Percentiles rank a stretch among this genome's conserved stretches.
Conservation (phyloP, 2,329 filamentous ascomycete species). For the Cercospora berteroae region DNA sequence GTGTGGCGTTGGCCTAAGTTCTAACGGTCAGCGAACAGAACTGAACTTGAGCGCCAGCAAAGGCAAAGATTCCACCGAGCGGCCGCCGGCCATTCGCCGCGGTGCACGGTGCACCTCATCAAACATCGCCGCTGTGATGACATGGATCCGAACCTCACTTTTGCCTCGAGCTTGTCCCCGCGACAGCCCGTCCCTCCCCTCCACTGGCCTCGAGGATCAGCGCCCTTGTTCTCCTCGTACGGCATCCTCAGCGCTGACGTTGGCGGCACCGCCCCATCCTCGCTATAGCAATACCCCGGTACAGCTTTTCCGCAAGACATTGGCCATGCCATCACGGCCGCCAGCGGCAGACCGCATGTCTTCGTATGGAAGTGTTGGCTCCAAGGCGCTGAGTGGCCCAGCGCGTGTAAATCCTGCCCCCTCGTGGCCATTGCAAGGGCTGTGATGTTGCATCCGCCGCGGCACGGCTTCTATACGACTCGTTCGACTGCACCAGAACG, state of each 20-base stretch:
- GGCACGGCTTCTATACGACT: not conserved
- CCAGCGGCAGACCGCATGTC: not conserved
- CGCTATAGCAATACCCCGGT: not conserved
- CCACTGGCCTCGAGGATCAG: not conserved
- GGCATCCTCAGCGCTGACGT: not conserved
- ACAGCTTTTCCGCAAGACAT: not conserved
- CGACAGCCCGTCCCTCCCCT: not conserved
- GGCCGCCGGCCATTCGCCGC: not conserved
- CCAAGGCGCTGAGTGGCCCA: not conserved
- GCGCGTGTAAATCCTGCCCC: not conserved
- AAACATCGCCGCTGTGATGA: not conserved
- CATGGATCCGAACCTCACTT: not conserved
- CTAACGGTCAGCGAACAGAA: not conserved
- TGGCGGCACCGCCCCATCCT: not conserved
- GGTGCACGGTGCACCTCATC: not conserved
- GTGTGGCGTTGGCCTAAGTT: not conserved
- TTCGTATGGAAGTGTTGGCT: conserved; percentile 6
- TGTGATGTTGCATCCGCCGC: not conserved
- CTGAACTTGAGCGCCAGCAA: not conserved
- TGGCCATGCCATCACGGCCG: not conserved
- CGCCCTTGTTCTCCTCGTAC: not conserved
- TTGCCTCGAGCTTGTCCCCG: not conserved
- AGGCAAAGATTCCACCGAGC: not conserved
- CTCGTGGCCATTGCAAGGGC: not conserved
- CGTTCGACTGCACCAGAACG: not conserved